A percentile compares a stretch with the other conserved stretches of the same genome.
Conservation (phyloP, 805 yeast genomes). For the Starmerella sp. region DNA sequence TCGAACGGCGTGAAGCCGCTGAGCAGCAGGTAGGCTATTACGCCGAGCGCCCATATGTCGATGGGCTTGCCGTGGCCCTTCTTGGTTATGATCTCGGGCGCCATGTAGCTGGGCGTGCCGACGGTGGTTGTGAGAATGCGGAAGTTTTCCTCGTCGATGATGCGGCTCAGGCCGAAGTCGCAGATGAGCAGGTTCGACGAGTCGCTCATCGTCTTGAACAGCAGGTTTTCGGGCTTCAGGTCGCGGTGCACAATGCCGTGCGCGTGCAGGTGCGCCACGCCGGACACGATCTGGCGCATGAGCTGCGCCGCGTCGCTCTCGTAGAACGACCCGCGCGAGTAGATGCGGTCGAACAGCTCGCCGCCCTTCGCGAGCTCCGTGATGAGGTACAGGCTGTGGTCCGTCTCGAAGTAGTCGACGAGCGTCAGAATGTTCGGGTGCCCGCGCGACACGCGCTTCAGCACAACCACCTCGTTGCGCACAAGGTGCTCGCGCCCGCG, state of each 20-base stretch:
- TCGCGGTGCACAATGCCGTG: slow-evolving; percentile 60
- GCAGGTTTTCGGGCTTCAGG: slow-evolving; percentile 58
- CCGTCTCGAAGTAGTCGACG: slow-evolving; percentile 61
- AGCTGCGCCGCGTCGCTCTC: slow-evolving; percentile 42
- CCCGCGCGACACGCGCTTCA: slow-evolving; percentile 40
- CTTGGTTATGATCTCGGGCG: slow-evolving; percentile 53
- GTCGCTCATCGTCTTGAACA: slow-evolving; percentile 37
- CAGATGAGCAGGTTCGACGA: slow-evolving; percentile 39
- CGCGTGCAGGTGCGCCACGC: slow-evolving; percentile 46
- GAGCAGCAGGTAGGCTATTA: slow-evolving; percentile 54
- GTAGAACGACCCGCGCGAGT: slow-evolving; percentile 36
- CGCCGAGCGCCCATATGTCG: slow-evolving; percentile 72
- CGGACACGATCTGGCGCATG: slow-evolving; percentile 41
- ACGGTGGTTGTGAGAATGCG: slow-evolving; percentile 38
- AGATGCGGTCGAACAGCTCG: slow-evolving; percentile 53
- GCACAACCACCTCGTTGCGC: slow-evolving; percentile 50
- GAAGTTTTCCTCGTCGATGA: slow-evolving; percentile 33
- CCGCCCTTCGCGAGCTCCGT: slow-evolving; percentile 62
- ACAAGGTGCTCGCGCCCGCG: slow-evolving; percentile 45
- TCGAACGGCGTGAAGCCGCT: slow-evolving; percentile 72
- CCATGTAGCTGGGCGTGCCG: slow-evolving; percentile 67
- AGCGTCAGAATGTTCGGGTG: slow-evolving; percentile 49
- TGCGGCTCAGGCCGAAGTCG: slow-evolving; percentile 55
- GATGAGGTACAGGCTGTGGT: slow-evolving; percentile 40
- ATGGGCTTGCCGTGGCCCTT: slow-evolving; percentile 48